phyloP scores from a whole-genome alignment of 352 stramenopile genomes.

The Pythium dissimile region DNA sequence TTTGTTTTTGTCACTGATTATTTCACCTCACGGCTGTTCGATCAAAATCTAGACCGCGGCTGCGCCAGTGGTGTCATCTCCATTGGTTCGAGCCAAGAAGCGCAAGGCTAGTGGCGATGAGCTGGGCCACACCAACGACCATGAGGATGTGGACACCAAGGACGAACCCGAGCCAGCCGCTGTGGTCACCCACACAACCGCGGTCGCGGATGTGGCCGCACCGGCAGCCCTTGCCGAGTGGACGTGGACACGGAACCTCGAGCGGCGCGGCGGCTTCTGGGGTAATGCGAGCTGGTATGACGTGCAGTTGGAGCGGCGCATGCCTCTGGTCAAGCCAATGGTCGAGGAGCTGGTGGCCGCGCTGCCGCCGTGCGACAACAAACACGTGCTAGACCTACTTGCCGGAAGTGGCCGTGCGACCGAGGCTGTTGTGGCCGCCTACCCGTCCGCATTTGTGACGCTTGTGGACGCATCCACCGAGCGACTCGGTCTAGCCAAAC shows the following conservation, averaged over 20 bases:
- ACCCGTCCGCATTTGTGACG: slow-evolving; percentile 50
- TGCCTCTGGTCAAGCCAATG: slow-evolving; percentile 60
- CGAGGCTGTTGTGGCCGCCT: slow-evolving; percentile 49
- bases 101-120: slow-evolving; percentile 19
- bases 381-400: slow-evolving; percentile 62
- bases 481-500: slow-evolving; percentile 44
- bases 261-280: slow-evolving; percentile 66
- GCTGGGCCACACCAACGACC: background rate
- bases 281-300: slow-evolving; percentile 79
- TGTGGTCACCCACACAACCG: background rate
- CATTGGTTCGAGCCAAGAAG: slow-evolving; percentile 14
- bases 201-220: background rate
- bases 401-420: slow-evolving; percentile 59
- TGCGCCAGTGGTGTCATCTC: background rate
- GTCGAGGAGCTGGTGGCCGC: slow-evolving; percentile 58
- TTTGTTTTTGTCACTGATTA: background rate
- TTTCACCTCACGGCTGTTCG: too few species aligned
- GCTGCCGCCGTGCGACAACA: slow-evolving; percentile 54
- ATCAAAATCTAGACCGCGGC: too few species aligned
- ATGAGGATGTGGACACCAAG: background rate
- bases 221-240: slow-evolving; percentile 4
- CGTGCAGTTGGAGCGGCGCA: slow-evolving; percentile 48
- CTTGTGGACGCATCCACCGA: slow-evolving; percentile 60
- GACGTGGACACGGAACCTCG: slow-evolving; percentile 60
- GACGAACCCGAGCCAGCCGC: background rate